These are phyloP conservation scores for Epichloe gansuensis DNA, from an alignment of 2,329 filamentous ascomycete species.

Conservation along the genomic window DNA sequence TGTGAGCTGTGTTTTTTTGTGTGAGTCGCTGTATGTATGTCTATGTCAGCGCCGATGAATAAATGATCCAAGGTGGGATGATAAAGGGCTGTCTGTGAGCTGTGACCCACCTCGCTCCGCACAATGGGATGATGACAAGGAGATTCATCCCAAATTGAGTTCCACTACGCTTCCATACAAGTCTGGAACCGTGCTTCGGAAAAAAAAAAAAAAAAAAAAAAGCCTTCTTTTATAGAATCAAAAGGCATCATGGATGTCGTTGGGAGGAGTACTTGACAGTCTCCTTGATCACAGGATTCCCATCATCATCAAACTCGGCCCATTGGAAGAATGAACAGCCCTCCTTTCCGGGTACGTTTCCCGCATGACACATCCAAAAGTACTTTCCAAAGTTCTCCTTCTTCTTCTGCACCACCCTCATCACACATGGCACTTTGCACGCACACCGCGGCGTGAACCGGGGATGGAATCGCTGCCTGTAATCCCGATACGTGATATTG, in stretches of 20 bases:
- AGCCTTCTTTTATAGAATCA: too few species aligned
- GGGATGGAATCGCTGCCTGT: conserved; percentile 66
- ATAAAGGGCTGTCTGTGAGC: too few species aligned
- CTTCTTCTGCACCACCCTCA: conserved; percentile 72
- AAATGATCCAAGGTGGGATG: too few species aligned
- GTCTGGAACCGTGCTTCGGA: too few species aligned
- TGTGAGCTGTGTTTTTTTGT: too few species aligned
- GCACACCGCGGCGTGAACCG: conserved; percentile 64
- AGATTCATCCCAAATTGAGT: too few species aligned
- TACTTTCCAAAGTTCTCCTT: conserved; percentile 67
- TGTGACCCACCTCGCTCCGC: too few species aligned
- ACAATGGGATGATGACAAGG: too few species aligned
- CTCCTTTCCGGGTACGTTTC: conserved; percentile 55
- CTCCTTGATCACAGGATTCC: conserved; percentile 44
- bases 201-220: too few species aligned
- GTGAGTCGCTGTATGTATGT: too few species aligned
- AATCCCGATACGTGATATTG: conserved; percentile 89
- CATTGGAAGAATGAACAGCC: conserved; percentile 73
- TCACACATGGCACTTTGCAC: conserved; percentile 54
- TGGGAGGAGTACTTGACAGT: conserved; percentile 9
- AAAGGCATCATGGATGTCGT: conserved; percentile 8
- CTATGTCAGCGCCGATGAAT: too few species aligned
- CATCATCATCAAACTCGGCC: conserved; percentile 79
- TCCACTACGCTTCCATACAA: too few species aligned
- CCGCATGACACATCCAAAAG: conserved; percentile 87